Base-by-base conservation (phyloP, 768 basidiomycete genomes). In the Tulasnella sp. region DNA sequence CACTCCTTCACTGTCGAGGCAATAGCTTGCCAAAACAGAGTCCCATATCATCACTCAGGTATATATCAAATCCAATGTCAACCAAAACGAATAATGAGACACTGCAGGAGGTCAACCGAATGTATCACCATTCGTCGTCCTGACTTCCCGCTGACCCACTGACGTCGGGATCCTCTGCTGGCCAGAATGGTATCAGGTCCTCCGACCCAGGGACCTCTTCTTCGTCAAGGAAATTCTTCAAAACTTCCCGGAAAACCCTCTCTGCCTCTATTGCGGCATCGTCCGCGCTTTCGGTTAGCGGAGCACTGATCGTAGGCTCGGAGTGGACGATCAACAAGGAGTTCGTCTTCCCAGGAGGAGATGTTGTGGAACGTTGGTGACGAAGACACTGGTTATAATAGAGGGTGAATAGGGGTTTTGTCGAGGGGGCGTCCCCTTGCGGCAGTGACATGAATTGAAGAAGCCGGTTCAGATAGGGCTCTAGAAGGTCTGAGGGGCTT, bases 221-320 rank as follows among this genome's bases (percentile, higher is more conserved):
- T 14, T 31, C 54, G 14, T 32, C 31, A 12, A 29, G 11, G 5
- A 14, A 35, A 9, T 15, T 17, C 54, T 43, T 45, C n/a, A 75
- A 62, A 0, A 72, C 73, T 37, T 68, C 71, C 75, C 76, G 75
- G 64, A 81, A 84, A 2, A 74, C 67, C n/a, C 63, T 63, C 65
- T 86, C 81, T 2, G 82, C 86, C 63, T 75, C 67, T 6, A 63
- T 59, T 3, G 82, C 76, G 5, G 80, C 77, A 14, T 71, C 69
- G 63, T 89, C 84, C 9, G 77, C 74, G 14, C 72, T 61, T 37
- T 82, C 79, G 6, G 80, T 72, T 21, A 79, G 67, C 37, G 74
- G 69, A 25, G 67, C 63, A 21, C 65, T 62, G 42, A 63, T 60
- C 6, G 67, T 36, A 23, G 73, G 69, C 14, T 70, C 53, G 6